Evolutionary conservation across 2,329 filamentous ascomycete species (phyloP).

Genomic region (Sporothrix brasiliensis): DNA sequence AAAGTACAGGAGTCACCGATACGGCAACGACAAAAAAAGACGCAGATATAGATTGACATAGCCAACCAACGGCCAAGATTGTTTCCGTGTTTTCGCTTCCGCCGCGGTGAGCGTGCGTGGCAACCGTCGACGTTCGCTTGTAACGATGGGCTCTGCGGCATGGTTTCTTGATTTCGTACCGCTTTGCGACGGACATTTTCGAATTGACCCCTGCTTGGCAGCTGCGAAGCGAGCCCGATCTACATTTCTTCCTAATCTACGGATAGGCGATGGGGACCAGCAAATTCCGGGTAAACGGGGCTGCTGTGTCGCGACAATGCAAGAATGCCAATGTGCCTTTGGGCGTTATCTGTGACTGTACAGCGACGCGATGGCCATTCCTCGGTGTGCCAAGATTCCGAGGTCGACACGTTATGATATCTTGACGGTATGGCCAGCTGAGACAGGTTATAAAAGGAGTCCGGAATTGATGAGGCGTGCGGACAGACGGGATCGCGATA

Average conservation of each 20-base stretch:
- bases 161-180: not conserved
- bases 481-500: conserved; percentile 17
- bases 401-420: not conserved
- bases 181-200: not conserved
- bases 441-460: conserved; percentile 13
- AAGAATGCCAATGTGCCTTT: too few species aligned
- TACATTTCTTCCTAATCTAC: not conserved
- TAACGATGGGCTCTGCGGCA: conserved; percentile 6
- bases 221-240: not conserved
- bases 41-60: not conserved
- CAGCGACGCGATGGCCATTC: not conserved
- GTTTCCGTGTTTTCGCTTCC: not conserved
- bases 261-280: not conserved
- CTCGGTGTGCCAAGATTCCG: not conserved
- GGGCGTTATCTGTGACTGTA: too few species aligned
- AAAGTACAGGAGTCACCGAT: too few species aligned
- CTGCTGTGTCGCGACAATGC: not conserved
- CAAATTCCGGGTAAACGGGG: conserved; percentile 23
- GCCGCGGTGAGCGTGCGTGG: conserved; percentile 3
- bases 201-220: not conserved
- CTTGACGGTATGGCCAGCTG: not conserved
- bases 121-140: not conserved
- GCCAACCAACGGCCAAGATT: not conserved
- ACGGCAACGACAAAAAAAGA: not conserved
- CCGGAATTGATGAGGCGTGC: not conserved